Percentiles rank a stretch among this genome's conserved stretches.
Conservation (phyloP, 495 filamentous ascomycete genomes). For the Niebla homalea region DNA sequence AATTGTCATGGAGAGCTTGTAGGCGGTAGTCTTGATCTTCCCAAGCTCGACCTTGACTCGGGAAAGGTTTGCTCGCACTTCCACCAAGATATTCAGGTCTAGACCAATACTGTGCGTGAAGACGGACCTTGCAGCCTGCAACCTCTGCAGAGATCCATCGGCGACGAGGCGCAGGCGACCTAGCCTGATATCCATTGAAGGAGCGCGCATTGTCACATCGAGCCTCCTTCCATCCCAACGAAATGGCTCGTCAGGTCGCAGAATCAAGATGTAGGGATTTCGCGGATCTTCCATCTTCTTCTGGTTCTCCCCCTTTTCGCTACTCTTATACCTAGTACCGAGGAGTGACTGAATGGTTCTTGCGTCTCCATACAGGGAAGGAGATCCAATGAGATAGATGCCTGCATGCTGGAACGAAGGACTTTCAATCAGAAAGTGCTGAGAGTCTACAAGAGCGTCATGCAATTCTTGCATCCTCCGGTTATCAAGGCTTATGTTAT, state of each 20-base stretch:
- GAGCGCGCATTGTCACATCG: slow-evolving; percentile 55
- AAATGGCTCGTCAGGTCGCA: slow-evolving; percentile 66
- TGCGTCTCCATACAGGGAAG: slow-evolving; percentile 55
- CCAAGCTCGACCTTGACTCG: slow-evolving; percentile 85
- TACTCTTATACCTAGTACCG: slow-evolving; percentile 74
- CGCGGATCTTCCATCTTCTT: slow-evolving; percentile 47
- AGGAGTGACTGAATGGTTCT: slow-evolving; percentile 75
- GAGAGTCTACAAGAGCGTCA: slow-evolving; percentile 66
- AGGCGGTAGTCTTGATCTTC: slow-evolving; percentile 90
- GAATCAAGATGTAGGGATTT: slow-evolving; percentile 68
- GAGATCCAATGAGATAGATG: slow-evolving; percentile 75
- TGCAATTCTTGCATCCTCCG: slow-evolving; percentile 60
- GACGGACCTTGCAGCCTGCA: slow-evolving; percentile 61
- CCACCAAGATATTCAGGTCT: slow-evolving; percentile 74
- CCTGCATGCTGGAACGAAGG: slow-evolving; percentile 54
- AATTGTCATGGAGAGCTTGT: slow-evolving; percentile 94
- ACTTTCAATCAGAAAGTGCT: slow-evolving; percentile 67
- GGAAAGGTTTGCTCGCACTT: slow-evolving; percentile 82
- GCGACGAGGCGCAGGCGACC: slow-evolving; percentile 83
- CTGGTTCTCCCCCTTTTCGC: slow-evolving; percentile 28
- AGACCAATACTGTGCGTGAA: slow-evolving; percentile 67
- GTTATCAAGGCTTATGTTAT: slow-evolving; percentile 58
- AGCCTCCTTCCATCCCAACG: slow-evolving; percentile 73
- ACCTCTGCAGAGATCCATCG: slow-evolving; percentile 66
- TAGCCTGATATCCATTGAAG: slow-evolving; percentile 70